phyloP scores from a whole-genome alignment of 208 protist species.

The Leishmania tropica region DNA sequence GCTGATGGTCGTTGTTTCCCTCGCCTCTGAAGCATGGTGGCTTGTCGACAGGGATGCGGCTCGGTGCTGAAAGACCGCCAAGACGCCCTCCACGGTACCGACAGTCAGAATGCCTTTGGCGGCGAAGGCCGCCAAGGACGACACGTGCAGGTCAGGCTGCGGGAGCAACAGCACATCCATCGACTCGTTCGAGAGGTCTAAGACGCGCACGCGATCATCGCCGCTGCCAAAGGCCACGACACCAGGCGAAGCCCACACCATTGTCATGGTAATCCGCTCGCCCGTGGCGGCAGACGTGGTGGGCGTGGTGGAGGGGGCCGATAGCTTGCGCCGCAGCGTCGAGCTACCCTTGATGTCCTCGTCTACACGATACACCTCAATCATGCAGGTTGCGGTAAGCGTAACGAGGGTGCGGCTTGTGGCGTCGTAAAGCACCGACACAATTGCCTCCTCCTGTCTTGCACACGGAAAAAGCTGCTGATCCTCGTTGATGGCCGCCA shows the following conservation, averaged over 20 bases:
- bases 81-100: slow-evolving; percentile 69
- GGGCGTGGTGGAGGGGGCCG: slow-evolving; percentile 39
- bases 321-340: slow-evolving; percentile 73
- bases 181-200: slow-evolving; percentile 76
- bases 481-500: slow-evolving; percentile 67
- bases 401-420: slow-evolving; percentile 61
- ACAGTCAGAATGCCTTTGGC: slow-evolving; percentile 49
- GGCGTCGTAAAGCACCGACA: slow-evolving; percentile 71
- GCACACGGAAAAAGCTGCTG: slow-evolving; percentile 60
- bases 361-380: slow-evolving; percentile 68
- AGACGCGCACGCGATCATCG: slow-evolving; percentile 84
- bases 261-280: slow-evolving; percentile 36
- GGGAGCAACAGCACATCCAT: slow-evolving; percentile 75
- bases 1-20: not conserved
- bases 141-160: slow-evolving; percentile 50
- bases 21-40: not conserved
- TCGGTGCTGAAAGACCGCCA: slow-evolving; percentile 61
- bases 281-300: slow-evolving; percentile 28
- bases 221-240: slow-evolving; percentile 79
- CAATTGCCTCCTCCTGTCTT: slow-evolving; percentile 56
- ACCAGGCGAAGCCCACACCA: slow-evolving; percentile 74
- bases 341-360: slow-evolving; percentile 51
- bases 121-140: slow-evolving; percentile 44
- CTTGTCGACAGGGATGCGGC: not conserved
- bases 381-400: slow-evolving; percentile 56